Evolutionary conservation across 192 early-diverging fungal species (phyloP), one percentile per base, ranked within the genome.

Genomic region (Mortierella antarctica): DNA sequence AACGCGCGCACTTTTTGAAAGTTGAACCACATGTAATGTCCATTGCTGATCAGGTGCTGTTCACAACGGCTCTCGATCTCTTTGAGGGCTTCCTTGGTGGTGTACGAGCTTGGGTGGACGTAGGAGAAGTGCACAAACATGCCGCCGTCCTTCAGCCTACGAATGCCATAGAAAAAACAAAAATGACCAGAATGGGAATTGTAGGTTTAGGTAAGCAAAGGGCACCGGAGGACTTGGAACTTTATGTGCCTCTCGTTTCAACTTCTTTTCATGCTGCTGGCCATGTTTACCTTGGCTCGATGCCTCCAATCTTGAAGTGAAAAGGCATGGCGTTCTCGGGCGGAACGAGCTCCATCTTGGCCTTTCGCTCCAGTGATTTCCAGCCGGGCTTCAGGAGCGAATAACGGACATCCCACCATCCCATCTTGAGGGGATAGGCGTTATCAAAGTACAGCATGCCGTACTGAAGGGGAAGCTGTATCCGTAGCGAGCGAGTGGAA

Each of bases 11-110:
- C 82, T 15, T 83, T 86, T 65, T 85, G 82, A 23, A 94, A 77
- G 56, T 91, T 94, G 62, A 92, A 92, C 86, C 88, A 91, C 23
- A 90, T 87, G 46, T 92, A 86, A 10, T 87, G 67, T 17, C 74
- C 79, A 9, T 89, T 67, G 17, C 89, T 68, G 14, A 87, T 73
- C n/a, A 96, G 66, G 59, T 91, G 90, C 11, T 84, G 65, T 13
- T 82, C 66, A 47, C 94, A 76, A n/a, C 74, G 52, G 31, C 66
- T 59, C 18, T 74, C 73, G 10, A 89, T 87, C 23, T 87, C 84
- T 39, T 82, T 83, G 39, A 84, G 69, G 0, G 82, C 87, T 14
- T 80, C 77, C 23, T 48, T 57, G 14, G 74, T 54, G 4, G 70
- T 80, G 55, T 83, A 83, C 3, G 82, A 65, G 20, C 47, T 59